Evolutionary conservation across 345 rosid genomes (phyloP).

Genomic region (Crucihimalaya himalaica): DNA sequence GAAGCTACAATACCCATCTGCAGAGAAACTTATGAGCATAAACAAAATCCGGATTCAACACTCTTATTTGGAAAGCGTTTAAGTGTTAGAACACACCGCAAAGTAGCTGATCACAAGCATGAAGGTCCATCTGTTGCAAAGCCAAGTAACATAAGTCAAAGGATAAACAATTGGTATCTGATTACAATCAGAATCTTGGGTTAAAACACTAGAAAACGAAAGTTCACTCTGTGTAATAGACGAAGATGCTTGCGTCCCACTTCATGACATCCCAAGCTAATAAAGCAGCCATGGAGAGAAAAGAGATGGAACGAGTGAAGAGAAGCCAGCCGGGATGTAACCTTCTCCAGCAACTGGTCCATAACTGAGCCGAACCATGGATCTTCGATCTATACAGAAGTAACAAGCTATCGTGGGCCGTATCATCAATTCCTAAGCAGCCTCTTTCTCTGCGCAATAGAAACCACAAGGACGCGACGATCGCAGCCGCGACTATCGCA

Average conservation of each 20-base stretch:
- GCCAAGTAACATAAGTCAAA: slow-evolving; percentile 3
- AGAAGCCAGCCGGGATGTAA: slow-evolving; percentile 88
- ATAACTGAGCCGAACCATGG: slow-evolving; percentile 52
- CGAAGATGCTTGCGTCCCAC: slow-evolving; percentile 56
- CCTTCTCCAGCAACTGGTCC: slow-evolving; percentile 85
- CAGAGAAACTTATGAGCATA: neutral
- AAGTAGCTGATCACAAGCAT: slow-evolving; percentile 75
- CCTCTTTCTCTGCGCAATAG: slow-evolving; percentile 55
- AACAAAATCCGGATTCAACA: neutral
- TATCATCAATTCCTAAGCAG: slow-evolving; percentile 35
- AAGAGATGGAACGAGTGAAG: slow-evolving; percentile 63
- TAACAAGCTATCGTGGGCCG: slow-evolving; percentile 51
- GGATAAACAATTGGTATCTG: neutral
- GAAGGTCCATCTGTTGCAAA: slow-evolving; percentile 84
- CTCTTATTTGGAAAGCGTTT: neutral
- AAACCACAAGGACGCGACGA: slow-evolving; percentile 57
- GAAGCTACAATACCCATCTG: slow-evolving; percentile 74
- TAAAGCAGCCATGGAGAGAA: slow-evolving; percentile 58
- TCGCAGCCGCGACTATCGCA: slow-evolving; percentile 63
- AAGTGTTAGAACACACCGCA: slow-evolving; percentile 56
- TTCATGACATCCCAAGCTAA: slow-evolving; percentile 58
- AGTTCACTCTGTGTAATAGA: slow-evolving; percentile 84
- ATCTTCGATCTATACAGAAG: slow-evolving; percentile 37
- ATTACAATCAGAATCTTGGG: neutral
- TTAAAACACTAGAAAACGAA: neutral